phyloP scores from a whole-genome alignment of 2,329 filamentous ascomycete species.

The Alternaria dauci region DNA sequence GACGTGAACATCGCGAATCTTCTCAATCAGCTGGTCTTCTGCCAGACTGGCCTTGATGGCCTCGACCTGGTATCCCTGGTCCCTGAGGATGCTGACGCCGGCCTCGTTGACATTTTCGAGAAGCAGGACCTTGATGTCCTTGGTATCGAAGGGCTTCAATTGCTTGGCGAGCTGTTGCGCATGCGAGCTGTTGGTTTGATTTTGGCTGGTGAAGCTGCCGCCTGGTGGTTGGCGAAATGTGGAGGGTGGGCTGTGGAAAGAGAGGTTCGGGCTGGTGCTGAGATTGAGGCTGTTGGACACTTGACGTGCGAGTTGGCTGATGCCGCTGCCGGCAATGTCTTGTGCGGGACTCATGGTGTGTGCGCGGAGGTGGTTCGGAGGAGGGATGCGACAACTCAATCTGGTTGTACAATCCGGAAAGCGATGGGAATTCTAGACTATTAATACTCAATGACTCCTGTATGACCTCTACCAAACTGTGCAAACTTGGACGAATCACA shows the following conservation, averaged over 20 bases:
- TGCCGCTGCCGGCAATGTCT: conserved; percentile 46
- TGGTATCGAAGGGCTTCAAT: conserved; percentile 92
- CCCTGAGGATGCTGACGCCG: conserved; percentile 80
- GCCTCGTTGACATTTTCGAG: conserved; percentile 96
- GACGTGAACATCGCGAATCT: conserved; percentile 97
- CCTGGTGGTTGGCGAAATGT: conserved; percentile 57
- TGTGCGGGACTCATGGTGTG: conserved; percentile 48
- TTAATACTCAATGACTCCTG: conserved; percentile 3
- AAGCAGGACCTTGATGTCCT: conserved; percentile 95
- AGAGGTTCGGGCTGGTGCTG: conserved; percentile 77
- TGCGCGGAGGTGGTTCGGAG: conserved; percentile 28
- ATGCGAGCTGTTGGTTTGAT: conserved; percentile 19
- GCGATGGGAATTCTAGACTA: conserved; percentile 10
- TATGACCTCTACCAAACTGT: neutral
- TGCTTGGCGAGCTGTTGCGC: conserved; percentile 67
- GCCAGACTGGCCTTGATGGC: conserved; percentile 85
- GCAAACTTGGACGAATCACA: conserved; percentile 9
- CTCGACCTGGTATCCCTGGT: conserved; percentile 96
- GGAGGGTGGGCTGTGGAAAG: conserved; percentile 76
- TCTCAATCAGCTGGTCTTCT: conserved; percentile 94
- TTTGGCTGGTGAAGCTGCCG: conserved; percentile 39
- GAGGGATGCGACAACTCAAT: conserved; percentile 30
- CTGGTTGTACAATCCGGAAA: conserved; percentile 23
- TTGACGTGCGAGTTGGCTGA: conserved; percentile 52
- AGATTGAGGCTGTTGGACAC: conserved; percentile 70